Evolutionary conservation across 2,329 filamentous ascomycete species (phyloP), one percentile per base, ranked within the genome.

Genomic region (Ophiostoma fasciatum): DNA sequence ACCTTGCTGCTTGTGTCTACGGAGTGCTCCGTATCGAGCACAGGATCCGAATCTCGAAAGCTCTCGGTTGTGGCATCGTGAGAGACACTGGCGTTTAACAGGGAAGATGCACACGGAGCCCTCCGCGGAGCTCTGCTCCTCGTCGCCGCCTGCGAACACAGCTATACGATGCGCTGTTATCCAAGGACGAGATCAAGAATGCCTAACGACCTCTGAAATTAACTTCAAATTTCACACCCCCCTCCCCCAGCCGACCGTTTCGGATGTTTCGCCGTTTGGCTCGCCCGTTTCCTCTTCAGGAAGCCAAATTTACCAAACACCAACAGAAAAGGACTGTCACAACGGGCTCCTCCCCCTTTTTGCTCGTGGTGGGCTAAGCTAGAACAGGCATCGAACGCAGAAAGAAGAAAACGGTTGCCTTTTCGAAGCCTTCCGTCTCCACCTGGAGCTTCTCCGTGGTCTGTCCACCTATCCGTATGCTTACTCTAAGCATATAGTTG

Each of bases 221-320:
- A n/a, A n/a, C n/a, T n/a, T n/a, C n/a, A n/a, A n/a, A n/a, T 23
- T 23, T 25, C 21, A n/a, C 28, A 21, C 22, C 19, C 28, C 35
- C 23, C 29, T n/a, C 18, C 21, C 29, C 33, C 33, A 27, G 8
- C 34, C 34, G 19, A 23, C 35, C 35, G 30, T 37, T 37, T 37
- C 35, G 35, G 35, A 37, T 28, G 29, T 29, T 33, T 32, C 29
- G 31, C 23, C 28, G 29, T 37, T 37, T 23, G 30, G 33, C 35
- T 19, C 33, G 6, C 12, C 29, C 35, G 30, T 33, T 33, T 27
- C 35, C 35, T 9, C 14, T 33, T 37, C 35, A 23, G 35, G 35
- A 33, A 32, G 25, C 14, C 35, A 33, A 37, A 28, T 37, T 37
- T 29, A 37, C 30, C 30, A 37, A 37, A n/a, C n/a, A 25, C 22